These are phyloP conservation scores for Oryza officinalis DNA, from an alignment of 176 grass and related monocot genomes.

Conservation along the genomic window DNA sequence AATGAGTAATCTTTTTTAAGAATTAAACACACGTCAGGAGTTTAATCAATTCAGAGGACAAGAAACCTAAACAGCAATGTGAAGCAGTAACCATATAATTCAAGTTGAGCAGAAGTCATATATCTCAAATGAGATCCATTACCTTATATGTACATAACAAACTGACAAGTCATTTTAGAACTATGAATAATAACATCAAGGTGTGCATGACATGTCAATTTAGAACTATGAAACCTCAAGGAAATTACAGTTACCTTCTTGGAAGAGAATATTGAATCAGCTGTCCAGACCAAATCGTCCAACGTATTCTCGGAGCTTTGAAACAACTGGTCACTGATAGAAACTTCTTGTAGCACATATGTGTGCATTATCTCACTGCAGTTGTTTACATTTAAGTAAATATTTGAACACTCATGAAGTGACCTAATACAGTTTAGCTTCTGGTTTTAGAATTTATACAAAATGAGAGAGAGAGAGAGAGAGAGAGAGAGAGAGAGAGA, in stretches of 20 bases:
- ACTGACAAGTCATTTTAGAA: conserved; percentile 3
- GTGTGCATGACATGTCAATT: too few relatives aligned
- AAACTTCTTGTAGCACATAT: conserved; percentile 93
- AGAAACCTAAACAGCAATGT: conserved; percentile 11
- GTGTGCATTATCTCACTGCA: conserved; percentile 55
- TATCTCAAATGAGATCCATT: conserved; percentile 11
- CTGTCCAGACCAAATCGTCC: conserved; percentile 90
- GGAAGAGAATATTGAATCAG: conserved; percentile 71
- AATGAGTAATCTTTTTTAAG: background rate
- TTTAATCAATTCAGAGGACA: conserved; percentile 5
- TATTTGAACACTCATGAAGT: background rate
- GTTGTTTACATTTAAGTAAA: conserved; percentile 30
- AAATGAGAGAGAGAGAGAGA: background rate
- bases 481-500: background rate
- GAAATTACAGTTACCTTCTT: conserved; percentile 66
- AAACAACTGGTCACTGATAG: conserved; percentile 86
- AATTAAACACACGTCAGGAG: conserved; percentile 2
- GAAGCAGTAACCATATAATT: conserved; percentile 10
- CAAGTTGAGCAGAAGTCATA: conserved; percentile 19
- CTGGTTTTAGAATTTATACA: conserved; percentile 7
- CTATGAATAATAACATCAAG: background rate
- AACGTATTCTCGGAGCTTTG: conserved; percentile 85
- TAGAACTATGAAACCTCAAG: background rate
- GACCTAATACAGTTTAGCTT: background rate
- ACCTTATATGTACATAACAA: background rate